These are phyloP conservation scores for Termitomyces heimii DNA, from an alignment of 768 basidiomycete genomes.

Conservation along the genomic window DNA sequence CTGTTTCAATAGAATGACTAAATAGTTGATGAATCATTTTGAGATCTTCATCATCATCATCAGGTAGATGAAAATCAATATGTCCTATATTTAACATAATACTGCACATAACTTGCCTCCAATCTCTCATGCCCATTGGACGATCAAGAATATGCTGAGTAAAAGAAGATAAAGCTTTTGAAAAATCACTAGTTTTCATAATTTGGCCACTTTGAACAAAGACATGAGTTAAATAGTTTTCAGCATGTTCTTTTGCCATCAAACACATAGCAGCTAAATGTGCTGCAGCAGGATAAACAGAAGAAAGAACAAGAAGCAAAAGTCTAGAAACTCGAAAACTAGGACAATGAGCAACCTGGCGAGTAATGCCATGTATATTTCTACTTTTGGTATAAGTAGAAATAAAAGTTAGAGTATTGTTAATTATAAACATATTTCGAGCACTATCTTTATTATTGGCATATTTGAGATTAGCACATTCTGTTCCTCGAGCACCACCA, in stretches of 20 bases:
- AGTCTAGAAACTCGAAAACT: background rate
- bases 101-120: background rate
- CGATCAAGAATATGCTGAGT: background rate
- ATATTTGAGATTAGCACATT: background rate
- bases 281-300: conserved; percentile 1
- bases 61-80: background rate
- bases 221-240: background rate
- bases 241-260: background rate
- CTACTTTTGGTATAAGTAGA: background rate
- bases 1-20: background rate
- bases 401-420: background rate
- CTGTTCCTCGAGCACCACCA: background rate
- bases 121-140: background rate
- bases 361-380: background rate
- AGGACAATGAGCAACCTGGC: background rate
- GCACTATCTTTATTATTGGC: background rate
- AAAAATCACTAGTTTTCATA: background rate
- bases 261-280: background rate
- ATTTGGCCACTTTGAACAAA: background rate
- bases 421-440: background rate
- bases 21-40: background rate
- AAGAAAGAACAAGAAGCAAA: background rate
- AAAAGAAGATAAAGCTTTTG: background rate
- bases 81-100: background rate
- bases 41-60: background rate